Evolutionary conservation across 768 basidiomycete species (phyloP), one percentile per base, ranked within the genome.

Genomic region (Cyathus striatus): DNA sequence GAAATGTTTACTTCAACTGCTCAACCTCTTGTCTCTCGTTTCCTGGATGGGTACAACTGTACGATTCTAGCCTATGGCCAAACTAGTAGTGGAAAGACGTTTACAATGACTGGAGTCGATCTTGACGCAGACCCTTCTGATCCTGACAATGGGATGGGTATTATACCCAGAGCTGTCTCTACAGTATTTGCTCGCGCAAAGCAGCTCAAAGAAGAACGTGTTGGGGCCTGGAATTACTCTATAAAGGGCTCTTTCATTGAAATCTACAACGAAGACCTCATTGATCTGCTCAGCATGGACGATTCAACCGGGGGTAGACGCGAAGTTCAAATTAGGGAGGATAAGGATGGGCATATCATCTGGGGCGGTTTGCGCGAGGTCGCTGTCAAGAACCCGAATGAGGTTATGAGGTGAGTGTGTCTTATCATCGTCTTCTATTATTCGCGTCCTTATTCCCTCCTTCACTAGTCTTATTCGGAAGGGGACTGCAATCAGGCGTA

Each of bases 61-160:
- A 99, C 96, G 9, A 87, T 98, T 43, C 80, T 99, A 50, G 96
- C 96, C 40, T 99, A 99, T 64, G 95, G 95, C 26, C 95, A 97
- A 63, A 97, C 95, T 2, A 90, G 88, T 51, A 92, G 89, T 50
- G 95, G 95, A 45, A 99, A 99, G 68, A 93, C 90, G 1, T 93
- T 91, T 63, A 92, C 95, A 33, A 98, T 98, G 96, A 94, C 95
- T 23, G 95, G 95, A 40, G 72, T 90, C 41, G 92, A 95, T 67
- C 75, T 95, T 32, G 90, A 94, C 49, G 78, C 81, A 27, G 87
- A 92, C 70, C 86, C 85, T 48, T 75, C 76, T n/a, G 86, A 89
- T 60, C 76, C 86, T 42, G 74, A 75, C 56, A 90, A 87, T 59
- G 79, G 79, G 56, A 90, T 93, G 79, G 96, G 96, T 33, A 92